A percentile compares a stretch with the other conserved stretches of the same genome.
phyloP scores from a whole-genome alignment of 768 basidiomycete genomes.

The Pulveroboletus ravenelii region DNA sequence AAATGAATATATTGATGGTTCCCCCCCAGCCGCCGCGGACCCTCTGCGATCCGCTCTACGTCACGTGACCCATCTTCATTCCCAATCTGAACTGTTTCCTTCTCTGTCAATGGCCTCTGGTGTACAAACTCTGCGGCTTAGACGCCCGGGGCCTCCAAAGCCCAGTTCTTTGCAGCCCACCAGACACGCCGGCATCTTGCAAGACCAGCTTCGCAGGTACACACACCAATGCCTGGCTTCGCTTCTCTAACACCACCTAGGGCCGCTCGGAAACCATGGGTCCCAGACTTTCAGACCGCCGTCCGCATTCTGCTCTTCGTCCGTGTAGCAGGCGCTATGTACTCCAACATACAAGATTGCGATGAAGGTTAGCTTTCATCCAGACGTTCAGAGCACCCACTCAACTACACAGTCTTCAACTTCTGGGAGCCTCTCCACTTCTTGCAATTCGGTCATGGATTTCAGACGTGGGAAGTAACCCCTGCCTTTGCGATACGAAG shows the following conservation, averaged over 20 bases:
- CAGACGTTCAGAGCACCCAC: background rate
- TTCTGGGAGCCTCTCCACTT: slow-evolving; percentile 99
- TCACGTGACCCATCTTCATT: slow-evolving; percentile 11
- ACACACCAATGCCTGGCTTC: slow-evolving; percentile 6
- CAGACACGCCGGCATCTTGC: slow-evolving; percentile 67
- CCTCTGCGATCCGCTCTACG: background rate
- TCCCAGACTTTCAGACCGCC: slow-evolving; percentile 79
- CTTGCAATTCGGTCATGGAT: slow-evolving; percentile 77
- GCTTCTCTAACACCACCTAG: slow-evolving; percentile 32
- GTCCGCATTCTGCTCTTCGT: slow-evolving; percentile 79
- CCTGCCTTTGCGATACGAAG: slow-evolving; percentile 89
- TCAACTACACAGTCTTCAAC: slow-evolving; percentile 74
- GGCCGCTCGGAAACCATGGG: slow-evolving; percentile 74
- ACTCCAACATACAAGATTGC: slow-evolving; percentile 90
- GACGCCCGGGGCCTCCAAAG: slow-evolving; percentile 36
- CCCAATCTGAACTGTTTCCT: no score
- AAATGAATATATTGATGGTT: no score
- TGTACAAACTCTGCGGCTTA: slow-evolving; percentile 46
- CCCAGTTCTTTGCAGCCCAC: slow-evolving; percentile 25
- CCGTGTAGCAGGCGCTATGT: slow-evolving; percentile 86
- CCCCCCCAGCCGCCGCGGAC: no score
- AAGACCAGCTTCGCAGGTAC: slow-evolving; percentile 75
- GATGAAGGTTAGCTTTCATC: slow-evolving; percentile 72
- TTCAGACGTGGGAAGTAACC: slow-evolving; percentile 98
- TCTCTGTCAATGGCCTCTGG: slow-evolving; percentile 39